Conservation (phyloP, 208 protist genomes). For the Trypanosoma vivax region DNA sequence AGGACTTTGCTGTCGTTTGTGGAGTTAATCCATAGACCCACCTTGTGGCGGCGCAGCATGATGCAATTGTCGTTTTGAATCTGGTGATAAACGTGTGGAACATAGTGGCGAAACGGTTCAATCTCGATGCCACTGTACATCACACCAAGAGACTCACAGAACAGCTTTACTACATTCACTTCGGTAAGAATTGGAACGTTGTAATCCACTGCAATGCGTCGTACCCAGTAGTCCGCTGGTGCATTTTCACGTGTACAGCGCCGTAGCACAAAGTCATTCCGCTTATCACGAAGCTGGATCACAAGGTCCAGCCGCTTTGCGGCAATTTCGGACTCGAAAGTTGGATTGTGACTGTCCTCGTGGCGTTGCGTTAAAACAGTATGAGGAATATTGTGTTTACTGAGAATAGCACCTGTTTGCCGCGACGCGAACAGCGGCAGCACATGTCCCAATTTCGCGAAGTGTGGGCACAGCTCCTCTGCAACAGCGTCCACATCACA, state of each 20-base stretch:
- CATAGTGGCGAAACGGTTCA: conserved; percentile 80
- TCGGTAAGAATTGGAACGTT: conserved; percentile 86
- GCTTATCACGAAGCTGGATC: conserved; percentile 85
- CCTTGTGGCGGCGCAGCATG: conserved; percentile 81
- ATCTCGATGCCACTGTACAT: conserved; percentile 47
- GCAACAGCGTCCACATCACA: conserved; percentile 45
- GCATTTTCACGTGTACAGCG: conserved; percentile 62
- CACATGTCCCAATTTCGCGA: conserved; percentile 32
- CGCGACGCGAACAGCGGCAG: conserved; percentile 57
- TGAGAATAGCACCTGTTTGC: conserved; percentile 79
- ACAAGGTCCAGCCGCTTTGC: conserved; percentile 80
- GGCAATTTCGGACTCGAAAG: conserved; percentile 54
- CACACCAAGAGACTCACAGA: conserved; percentile 67
- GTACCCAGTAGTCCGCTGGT: conserved; percentile 78
- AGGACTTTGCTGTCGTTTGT: conserved; percentile 88
- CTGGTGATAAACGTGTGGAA: conserved; percentile 84
- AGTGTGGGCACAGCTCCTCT: conserved; percentile 45
- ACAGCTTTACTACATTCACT: conserved; percentile 70
- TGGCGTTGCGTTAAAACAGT: conserved; percentile 40
- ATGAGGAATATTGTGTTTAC: conserved; percentile 65
- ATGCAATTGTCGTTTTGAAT: conserved; percentile 87
- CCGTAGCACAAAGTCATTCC: conserved; percentile 72
- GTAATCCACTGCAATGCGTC: conserved; percentile 88
- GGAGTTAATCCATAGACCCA: conserved; percentile 86
- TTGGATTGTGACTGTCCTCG: conserved; percentile 19